phyloP scores from a whole-genome alignment of 179 eudicot genomes.

The Silene noctiflora region DNA sequence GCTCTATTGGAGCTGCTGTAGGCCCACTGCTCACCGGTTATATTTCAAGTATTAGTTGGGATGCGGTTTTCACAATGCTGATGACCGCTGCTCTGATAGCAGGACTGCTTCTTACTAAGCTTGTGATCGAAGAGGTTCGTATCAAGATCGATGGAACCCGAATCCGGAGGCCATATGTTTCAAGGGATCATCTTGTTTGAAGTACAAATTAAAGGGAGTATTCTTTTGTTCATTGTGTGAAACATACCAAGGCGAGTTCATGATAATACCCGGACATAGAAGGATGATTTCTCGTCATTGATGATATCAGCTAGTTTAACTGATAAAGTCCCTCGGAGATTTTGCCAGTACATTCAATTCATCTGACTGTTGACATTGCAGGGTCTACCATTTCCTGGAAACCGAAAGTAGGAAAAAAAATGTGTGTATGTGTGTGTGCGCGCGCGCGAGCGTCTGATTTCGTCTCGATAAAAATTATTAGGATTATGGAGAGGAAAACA shows the following conservation, averaged over 20 bases:
- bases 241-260: background rate
- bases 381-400: background rate
- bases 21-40: conserved; percentile 66
- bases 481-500: conserved; percentile 20
- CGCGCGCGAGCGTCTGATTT: background rate
- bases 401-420: background rate
- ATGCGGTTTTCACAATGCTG: conserved; percentile 42
- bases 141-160: conserved; percentile 46
- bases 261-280: too few relatives aligned
- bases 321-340: conserved; percentile 8
- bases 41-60: conserved; percentile 66
- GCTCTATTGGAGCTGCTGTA: conserved; percentile 44
- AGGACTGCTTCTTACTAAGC: conserved; percentile 67
- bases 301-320: background rate
- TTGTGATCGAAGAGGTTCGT: conserved; percentile 62
- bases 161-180: conserved; percentile 16
- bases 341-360: background rate
- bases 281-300: background rate
- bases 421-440: background rate
- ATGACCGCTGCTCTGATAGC: conserved; percentile 55
- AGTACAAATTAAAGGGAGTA: background rate
- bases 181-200: conserved; percentile 28
- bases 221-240: background rate
- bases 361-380: background rate
- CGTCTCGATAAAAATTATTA: background rate